Percentiles rank a stretch among this genome's conserved stretches.
phyloP scores from a whole-genome alignment of 2,329 filamentous ascomycete genomes.

The Talaromyces pinophilus region DNA sequence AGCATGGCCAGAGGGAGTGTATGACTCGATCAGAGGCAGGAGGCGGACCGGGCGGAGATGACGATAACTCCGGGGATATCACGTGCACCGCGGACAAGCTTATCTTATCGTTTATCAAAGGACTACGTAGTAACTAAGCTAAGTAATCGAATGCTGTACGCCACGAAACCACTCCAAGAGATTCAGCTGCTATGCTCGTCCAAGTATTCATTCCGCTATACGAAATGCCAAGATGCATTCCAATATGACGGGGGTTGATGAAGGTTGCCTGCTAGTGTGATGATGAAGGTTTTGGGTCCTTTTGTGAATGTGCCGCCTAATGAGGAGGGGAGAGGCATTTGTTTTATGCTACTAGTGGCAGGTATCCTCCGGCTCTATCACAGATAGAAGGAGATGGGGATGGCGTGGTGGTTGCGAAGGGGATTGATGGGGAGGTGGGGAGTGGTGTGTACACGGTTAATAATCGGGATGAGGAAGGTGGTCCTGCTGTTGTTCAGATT shows the following conservation, averaged over 20 bases:
- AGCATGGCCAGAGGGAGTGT: neutral
- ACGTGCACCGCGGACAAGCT: slow-evolving; percentile 4
- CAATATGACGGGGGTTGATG: neutral
- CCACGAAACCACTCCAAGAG: neutral
- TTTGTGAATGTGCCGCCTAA: too few species aligned
- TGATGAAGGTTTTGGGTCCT: too few species aligned
- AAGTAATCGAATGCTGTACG: neutral
- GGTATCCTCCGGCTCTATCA: neutral
- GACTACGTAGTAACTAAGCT: neutral
- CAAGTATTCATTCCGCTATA: neutral
- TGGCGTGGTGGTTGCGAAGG: neutral
- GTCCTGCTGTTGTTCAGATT: too few species aligned
- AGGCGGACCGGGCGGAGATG: slow-evolving; percentile 4
- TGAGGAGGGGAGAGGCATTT: neutral
- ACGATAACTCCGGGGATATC: slow-evolving; percentile 12
- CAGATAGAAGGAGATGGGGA: neutral
- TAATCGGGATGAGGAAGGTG: too few species aligned
- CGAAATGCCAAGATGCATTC: neutral
- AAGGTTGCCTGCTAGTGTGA: too few species aligned
- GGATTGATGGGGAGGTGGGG: neutral
- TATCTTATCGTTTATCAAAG: slow-evolving; percentile 6
- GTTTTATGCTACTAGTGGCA: neutral
- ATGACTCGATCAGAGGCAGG: slow-evolving; percentile 1
- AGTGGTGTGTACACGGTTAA: neutral
- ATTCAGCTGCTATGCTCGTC: too few species aligned